Evolutionary conservation across 2,329 filamentous ascomycete species (phyloP).

Genomic region (Fusarium sp.): DNA sequence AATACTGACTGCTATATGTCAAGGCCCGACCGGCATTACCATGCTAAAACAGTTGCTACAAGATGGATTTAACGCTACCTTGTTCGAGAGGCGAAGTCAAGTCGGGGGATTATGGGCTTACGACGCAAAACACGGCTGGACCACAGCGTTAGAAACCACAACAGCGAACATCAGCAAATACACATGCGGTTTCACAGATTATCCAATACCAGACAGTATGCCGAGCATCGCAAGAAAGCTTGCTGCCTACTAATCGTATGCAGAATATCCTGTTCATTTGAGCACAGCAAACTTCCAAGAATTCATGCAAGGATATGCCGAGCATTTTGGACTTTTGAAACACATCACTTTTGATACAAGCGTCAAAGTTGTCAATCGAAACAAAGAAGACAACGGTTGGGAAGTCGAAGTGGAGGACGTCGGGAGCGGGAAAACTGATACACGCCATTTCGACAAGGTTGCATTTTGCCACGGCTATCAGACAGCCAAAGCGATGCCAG

Average conservation of each 20-base stretch:
- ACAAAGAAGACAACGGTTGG: conserved; percentile 10
- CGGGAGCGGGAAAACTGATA: not conserved
- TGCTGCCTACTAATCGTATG: rapidly evolving
- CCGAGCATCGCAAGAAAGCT: rapidly evolving
- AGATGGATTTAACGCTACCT: conserved; percentile 13
- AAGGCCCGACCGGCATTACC: conserved; percentile 27
- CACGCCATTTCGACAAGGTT: conserved; percentile 18
- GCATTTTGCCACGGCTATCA: conserved; percentile 33
- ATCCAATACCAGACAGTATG: conserved; percentile 30
- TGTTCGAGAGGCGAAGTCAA: conserved; percentile 11
- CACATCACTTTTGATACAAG: conserved; percentile 19
- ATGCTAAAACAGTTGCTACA: conserved; percentile 32
- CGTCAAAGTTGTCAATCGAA: not conserved
- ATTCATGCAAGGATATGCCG: conserved; percentile 26
- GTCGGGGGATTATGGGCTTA: conserved; percentile 25
- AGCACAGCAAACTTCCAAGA: conserved; percentile 24
- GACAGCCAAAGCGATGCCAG: conserved; percentile 18
- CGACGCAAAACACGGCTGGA: conserved; percentile 19
- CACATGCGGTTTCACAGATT: conserved; percentile 30
- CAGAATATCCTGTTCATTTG: conserved; percentile 22
- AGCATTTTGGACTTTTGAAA: conserved; percentile 3
- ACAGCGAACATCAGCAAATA: conserved; percentile 32
- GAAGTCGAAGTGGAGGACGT: conserved; percentile 8
- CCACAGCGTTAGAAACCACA: not conserved
- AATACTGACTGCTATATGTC: rapidly evolving